Evolutionary conservation across 1,139 yeast species (phyloP).

Genomic region (Candida sp.): DNA sequence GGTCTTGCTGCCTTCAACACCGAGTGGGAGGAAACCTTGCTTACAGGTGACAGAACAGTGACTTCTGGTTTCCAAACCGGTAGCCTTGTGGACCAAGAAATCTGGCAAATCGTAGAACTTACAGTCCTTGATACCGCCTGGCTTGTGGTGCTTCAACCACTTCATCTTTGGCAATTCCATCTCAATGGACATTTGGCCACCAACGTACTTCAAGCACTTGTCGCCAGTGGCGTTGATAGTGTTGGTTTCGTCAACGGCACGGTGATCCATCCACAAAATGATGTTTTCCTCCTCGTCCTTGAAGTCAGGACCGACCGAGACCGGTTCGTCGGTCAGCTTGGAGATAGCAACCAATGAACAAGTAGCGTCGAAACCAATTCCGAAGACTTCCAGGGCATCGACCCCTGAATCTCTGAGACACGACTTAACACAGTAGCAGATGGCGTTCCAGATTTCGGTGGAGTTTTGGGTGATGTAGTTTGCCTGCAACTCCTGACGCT

Average conservation of each 20-base stretch:
- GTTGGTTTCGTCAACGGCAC: constrained; percentile 88
- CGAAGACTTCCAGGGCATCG: constrained; percentile 68
- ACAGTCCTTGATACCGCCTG: constrained; percentile 65
- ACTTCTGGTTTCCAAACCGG: constrained; percentile 85
- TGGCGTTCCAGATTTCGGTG: constrained; percentile 91
- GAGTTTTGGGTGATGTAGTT: constrained; percentile 83
- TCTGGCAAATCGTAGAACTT: constrained; percentile 95
- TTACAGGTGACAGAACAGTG: constrained; percentile 93
- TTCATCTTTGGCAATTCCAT: constrained; percentile 98
- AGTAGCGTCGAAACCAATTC: constrained; percentile 97
- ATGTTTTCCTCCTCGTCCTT: constrained; percentile 74
- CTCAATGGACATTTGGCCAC: constrained; percentile 97
- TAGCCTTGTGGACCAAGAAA: constrained; percentile 87
- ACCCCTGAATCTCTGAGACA: constrained; percentile 78
- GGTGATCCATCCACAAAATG: constrained; percentile 97
- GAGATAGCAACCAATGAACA: constrained; percentile 89
- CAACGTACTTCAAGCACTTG: constrained; percentile 85
- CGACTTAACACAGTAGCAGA: constrained; percentile 79
- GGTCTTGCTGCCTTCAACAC: constrained; percentile 81
- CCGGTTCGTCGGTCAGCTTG: constrained; percentile 68
- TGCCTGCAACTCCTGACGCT: constrained; percentile 75
- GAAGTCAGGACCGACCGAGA: constrained; percentile 94
- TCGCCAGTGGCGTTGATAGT: constrained; percentile 82
- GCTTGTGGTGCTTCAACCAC: constrained; percentile 92
- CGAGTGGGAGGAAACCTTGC: constrained; percentile 93